Base-by-base conservation (phyloP, 2,329 filamentous ascomycete species). In the Hypoxylon sp. region DNA sequence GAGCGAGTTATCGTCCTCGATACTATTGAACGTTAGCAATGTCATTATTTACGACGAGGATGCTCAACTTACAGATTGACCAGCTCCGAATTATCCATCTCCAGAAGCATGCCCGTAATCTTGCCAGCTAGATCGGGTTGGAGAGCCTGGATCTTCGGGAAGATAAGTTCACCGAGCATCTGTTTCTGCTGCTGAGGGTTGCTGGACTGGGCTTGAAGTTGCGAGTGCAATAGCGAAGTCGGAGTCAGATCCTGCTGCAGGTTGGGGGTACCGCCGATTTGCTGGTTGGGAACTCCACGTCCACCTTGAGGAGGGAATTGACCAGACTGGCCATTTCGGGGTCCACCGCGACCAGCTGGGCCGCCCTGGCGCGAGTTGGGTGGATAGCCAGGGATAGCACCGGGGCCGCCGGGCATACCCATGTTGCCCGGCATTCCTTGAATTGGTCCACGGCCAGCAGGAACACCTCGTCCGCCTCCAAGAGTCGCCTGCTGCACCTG, bases 51-150 rank as follows among this genome's bases (percentile, higher is more conserved):
- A 37, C 4, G 1, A 8, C 15, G n/a, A 10, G 32, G 4, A 8
- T 37, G 10, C 11, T 55, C 6, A 72, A 93, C 94, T 93, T 91
- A 97, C 93, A 99, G 89, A 84, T 93, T 93, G 79, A 99, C 88
- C 76, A 99, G 87, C 86, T 99, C 96, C 64, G 87, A 81, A 84
- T 98, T 98, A 78, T 98, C 96, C 96, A 99, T 99, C 89, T 99
- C 96, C 77, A 99, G 85, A 77, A 99, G 92, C 96, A 99, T 99
- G 84, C 96, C 96, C 69, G 96, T 99, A 82, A 99, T 98, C 91
- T 99, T 99, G 80, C 96, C 96, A 70, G 96, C 96, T 78, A 99
- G 88, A 77, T 98, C 94, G 67, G 94, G 92, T 86, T 99, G 96
- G 83, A 97, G 91, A 74, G 89, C 90, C 82, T 94, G 91, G 78